Evolutionary conservation across 257 asterid species (phyloP), one percentile per base, ranked within the genome.

Genomic region (Petunia axillaris): DNA sequence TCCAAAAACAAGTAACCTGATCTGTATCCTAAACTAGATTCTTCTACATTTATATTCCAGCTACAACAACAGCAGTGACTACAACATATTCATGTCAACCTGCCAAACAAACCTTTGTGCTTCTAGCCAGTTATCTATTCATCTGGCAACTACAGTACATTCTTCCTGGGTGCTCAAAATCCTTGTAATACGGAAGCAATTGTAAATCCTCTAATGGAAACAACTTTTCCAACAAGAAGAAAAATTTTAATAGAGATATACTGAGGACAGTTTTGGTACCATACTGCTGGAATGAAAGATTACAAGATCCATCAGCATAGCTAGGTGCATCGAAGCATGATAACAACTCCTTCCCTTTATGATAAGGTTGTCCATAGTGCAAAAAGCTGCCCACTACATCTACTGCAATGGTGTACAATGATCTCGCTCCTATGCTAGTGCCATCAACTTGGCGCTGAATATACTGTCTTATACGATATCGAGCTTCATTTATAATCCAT

Each of bases 301-400:
- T 73, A 73, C 3, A 35, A 73, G 60, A 73, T 50, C 77, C 77
- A 71, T 71, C 62, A 71, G 77, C 46, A 71, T 50, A 11, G 36
- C 15, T 5, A 50, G 62, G 77, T 71, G 13, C 44, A 71, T 50
- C 35, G 77, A 71, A 71, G 77, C 62, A 48, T 50, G 77, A 50
- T 35, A 50, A 71, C 44, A 71, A 48, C 48, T 6, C 0, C 77
- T 25, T 71, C 77, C 77, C 59, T 71, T 71, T 48, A 64, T 38
- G 48, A 13, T 64, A 65, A 65, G 35, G 74, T 65, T 40, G 36
- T 8, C 35, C 68, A 63, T 1, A 13, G 52, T 65, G 50, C 4
- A 39, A 11, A 64, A 39, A 73, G 35, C 62, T 73, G 77, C 44
- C 62, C 77, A 35, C 62, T 35, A 25, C 11, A 50, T 73, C 77